Base-by-base conservation (phyloP, 257 asterid species). In the Vinca minor region DNA sequence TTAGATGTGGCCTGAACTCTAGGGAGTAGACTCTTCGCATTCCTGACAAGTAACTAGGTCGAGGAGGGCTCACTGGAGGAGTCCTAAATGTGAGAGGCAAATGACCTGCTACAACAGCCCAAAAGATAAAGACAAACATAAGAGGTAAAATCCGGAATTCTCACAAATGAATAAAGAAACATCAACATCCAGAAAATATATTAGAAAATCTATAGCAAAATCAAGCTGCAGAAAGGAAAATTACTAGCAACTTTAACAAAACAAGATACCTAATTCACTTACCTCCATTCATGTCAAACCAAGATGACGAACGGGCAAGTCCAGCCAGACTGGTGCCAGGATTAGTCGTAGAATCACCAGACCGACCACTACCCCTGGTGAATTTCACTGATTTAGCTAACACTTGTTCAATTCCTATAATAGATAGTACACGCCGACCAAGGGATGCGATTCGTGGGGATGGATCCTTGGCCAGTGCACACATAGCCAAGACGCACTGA, bases 11-110 rank as follows among this genome's bases (percentile, higher is more conserved):
- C 76, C 99, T 80, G 70, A 93, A 93, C 72, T 93, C 99, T 73
- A 93, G 81, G 66, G 99, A 93, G 77, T 81, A 89, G 42, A 93
- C 99, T 80, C 99, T 93, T 64, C 99, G 84, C 72, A 93, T 83
- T 71, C 95, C 94, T 48, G 94, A 84, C 84, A 87, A 63, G 80
- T 85, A 87, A 75, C 89, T 93, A 57, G 99, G 85, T 60, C 95
- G 84, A 41, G 97, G 99, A 59, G 99, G 99, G 79, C 99, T 93
- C 71, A 93, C 97, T 45, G 99, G 99, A 75, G 99, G 99, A 1
- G 99, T 93, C 78, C 96, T 87, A 74, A 93, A 93, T 59, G 99
- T 80, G 70, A 87, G 77, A 21, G 96, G 93, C 80, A 93, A 71
- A 84, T 84, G 90, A 42, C 83, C 88, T 66, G 90, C 91, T 77